Evolutionary conservation across 2,329 filamentous ascomycete species (phyloP), one percentile per base, ranked within the genome.

Genomic region (Lithohypha guttulata): DNA sequence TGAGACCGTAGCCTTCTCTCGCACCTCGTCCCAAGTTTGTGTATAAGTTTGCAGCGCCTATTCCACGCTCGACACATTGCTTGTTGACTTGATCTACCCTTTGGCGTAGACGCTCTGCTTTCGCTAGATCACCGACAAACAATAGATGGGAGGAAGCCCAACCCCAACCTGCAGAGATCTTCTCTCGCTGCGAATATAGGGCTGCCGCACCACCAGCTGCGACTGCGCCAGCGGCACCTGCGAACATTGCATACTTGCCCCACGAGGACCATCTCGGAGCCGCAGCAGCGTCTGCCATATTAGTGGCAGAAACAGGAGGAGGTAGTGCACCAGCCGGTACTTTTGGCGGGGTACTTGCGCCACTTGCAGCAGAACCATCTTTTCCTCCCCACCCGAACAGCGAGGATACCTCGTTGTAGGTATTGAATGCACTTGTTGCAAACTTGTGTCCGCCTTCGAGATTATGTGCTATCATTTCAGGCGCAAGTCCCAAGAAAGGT

Each of bases 121-220:
- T 77, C 33, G 83, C 81, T 6, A 98, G 71, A 53, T 85, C 93
- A 2, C 86, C 85, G 1, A 96, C 84, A 53, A 96, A 98, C 59
- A 91, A 84, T 18, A 98, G 75, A 60, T 98, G 91, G 23, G 84
- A 91, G 11, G 81, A 77, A 10, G 84, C 84, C 86, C 87, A 96
- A 7, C 68, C 68, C 65, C 79, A 79, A 6, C 87, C 82, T 43
- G 80, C 71, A 2, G 72, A 75, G 45, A 96, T 75, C 47, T 84
- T 78, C 21, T 93, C 83, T 39, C 84, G 76, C 52, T 91, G 86
- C 52, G 82, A 69, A 65, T 93, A 96, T 8, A 89, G 82, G 6
- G 86, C 86, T 1, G 84, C 84, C 1, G 82, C 81, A 6, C 84
- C 84, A 0, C 82, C 87, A 1, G 80, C 82, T 0, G 89, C 79